phyloP scores from a whole-genome alignment of 352 stramenopile species.

The Halophytophthora polymorphica region DNA sequence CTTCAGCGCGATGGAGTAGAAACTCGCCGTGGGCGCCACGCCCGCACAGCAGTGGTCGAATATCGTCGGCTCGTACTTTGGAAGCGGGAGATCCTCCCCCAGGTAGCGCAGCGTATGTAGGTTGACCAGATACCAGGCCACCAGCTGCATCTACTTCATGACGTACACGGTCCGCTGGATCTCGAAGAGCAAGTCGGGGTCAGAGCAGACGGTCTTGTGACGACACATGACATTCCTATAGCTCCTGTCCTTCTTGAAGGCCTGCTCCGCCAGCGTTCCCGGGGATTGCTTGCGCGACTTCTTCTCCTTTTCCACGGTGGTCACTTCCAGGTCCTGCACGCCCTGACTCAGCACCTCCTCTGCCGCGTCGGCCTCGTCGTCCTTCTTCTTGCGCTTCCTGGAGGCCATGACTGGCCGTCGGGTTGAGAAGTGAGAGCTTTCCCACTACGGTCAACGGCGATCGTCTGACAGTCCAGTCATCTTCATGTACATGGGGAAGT shows the following conservation, averaged over 20 bases:
- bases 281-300: slow-evolving; percentile 4
- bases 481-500: too few relatives aligned
- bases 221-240: slow-evolving; percentile 6
- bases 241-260: slow-evolving; percentile 11
- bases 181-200: slow-evolving; percentile 4
- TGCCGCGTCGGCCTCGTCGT: too few relatives aligned
- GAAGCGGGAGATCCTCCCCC: slow-evolving; percentile 1
- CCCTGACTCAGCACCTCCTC: not conserved
- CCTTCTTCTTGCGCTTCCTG: too few relatives aligned
- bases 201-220: slow-evolving; percentile 6
- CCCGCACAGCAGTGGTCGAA: slow-evolving; percentile 10
- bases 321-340: not conserved
- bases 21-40: slow-evolving; percentile 6
- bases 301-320: not conserved
- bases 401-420: too few relatives aligned
- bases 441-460: too few relatives aligned
- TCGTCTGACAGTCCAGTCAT: too few relatives aligned
- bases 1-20: slow-evolving; percentile 7
- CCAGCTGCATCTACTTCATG: slow-evolving; percentile 15
- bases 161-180: not conserved
- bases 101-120: slow-evolving; percentile 9
- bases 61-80: slow-evolving; percentile 9
- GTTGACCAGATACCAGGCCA: slow-evolving; percentile 14
- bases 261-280: slow-evolving; percentile 9
- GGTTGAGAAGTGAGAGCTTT: too few relatives aligned